Base-by-base conservation (phyloP, 1,284 basidiomycete species). In the Ustilago vetiveriae region DNA sequence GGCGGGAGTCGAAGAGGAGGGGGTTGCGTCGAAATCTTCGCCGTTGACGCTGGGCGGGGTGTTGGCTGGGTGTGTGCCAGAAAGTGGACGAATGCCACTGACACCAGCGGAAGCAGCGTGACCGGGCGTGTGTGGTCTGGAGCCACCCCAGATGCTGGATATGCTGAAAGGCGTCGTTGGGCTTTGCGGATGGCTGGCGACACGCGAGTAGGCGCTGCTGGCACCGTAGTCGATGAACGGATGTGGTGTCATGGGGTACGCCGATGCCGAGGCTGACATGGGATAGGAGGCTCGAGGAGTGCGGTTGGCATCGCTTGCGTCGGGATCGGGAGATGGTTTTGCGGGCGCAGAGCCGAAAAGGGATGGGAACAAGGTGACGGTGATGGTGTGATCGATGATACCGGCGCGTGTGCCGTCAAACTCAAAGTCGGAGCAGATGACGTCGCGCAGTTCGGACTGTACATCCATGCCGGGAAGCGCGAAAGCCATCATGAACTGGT, bases 311-410 rank as follows among this genome's bases (percentile, higher is more conserved):
- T 71, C 63, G 43, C 60, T 64, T 3, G 54, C 59, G 14, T 24
- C 32, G 6, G 57, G 43, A 17, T 71, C 51, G 5, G 41, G 36
- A 1, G 54, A 22, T 1, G 65, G 57, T 24, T 57, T 62, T 17
- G 59, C 21, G 1, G 49, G 8, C 5, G 47, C 40, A 0, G 65
- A 60, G 24, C 79, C 75, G 36, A 81, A 79, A 3, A 82, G 53
- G 5, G 70, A 58, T 7, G 80, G 80, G 21, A 82, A 54, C 33
- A 82, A 56, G 4, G 75, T 75, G 54, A 82, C 75, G 27, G 71
- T 78, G 51, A 82, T 56, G 22, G 80, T 81, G 32, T 82, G 80
- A 57, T 82, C 79, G 42, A 82, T 81, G 65, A 82, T 81, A n/a
- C 80, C 80, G 13, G 80, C 79, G 6, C 80, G 66, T 4, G 79